Base-by-base conservation (phyloP, 371 early-diverging fungal genomes). In the Mucor saturninus region DNA sequence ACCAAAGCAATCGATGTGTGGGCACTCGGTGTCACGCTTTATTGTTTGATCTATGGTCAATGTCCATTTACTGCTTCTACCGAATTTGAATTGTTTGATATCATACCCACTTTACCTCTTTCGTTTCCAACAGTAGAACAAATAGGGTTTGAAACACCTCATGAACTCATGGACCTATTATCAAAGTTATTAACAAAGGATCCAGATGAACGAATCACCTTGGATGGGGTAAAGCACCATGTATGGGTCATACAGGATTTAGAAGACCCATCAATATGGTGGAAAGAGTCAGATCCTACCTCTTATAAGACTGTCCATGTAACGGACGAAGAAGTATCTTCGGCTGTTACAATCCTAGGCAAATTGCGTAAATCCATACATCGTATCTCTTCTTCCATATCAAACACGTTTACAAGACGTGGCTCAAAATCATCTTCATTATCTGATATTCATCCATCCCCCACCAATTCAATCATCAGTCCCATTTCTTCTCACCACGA, bases 1-100 rank as follows among this genome's bases (percentile, higher is more conserved):
- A 91, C 93, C 28, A 89, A 89, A 37, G 91, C 91, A 2, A 95
- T 98, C 54, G 99, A 99, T 74, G 86, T 98, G 4, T 99, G 99
- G 99, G 97, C 98, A n/a, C 77, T 98, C 56, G 99, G 99, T 0
- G 97, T 99, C 21, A 96, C 98, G 2, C 83, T 99, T 6, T 99
- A 95, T 76, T 98, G 98, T 62, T 79, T 99, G 40, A 81, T 97
- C 11, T 96, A 88, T 78, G 99, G 99, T 4, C 80, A 83, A 32
- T 93, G 96, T 43, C 99, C 99, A 4, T 99, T 99, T 78, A 89
- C 89, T 30, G 99, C 95, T 6, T 89, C 89, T 11, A 94, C 89
- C 29, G 96, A 96, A 76, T 95, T 89, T 78, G 97, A 96, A 74
- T 78, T 97, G 49, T 95, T 95, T 71, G 89, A 92, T 66, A 83